Base-by-base conservation (phyloP, 2,329 filamentous ascomycete genomes). In the Aureobasidium leucospermi region DNA sequence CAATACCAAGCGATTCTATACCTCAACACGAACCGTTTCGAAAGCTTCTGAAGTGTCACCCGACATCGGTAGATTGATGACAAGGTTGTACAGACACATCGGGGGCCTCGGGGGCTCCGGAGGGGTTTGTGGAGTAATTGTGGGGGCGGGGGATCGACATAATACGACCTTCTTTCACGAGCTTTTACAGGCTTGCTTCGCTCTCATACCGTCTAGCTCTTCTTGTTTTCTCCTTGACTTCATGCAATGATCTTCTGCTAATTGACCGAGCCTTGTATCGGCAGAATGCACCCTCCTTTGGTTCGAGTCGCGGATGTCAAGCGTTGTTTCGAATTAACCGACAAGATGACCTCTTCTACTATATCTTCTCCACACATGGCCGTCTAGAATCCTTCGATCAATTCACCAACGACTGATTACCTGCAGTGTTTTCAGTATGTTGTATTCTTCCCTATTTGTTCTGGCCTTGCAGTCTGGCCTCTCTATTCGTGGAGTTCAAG, bases 261-360 rank as follows among this genome's bases (percentile, higher is more conserved):
- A 23, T 36, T 31, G 32, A 49, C 16, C 16, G 32, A 49, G 11
- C 10, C 16, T 23, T 36, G 23, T n/a, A 28, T 53, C 49, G 49
- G 49, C 38, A 53, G 49, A 53, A 53, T 42, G 19, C 28, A 38
- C 49, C 36, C 9, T 42, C 7, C 32, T 47, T 31, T 10, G 42
- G 38, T 7, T 42, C 10, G 16, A 29, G 36, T 13, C 3, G 11
- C 11, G 6, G 6, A 39, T 15, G 32, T 15, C 49, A 42, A 53
- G 49, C 28, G 36, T 16, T 42, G 49, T 53, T 42, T 42, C 49
- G 42, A 31, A 42, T 53, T 53, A 53, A 28, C 49, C 49, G 49
- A 53, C 28, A 19, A 23, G 23, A 23, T 23, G 23, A 23, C 23
- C 8, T 39, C 39, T 15, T n/a, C 34, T 52, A 32, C 11, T 52